These are phyloP conservation scores for Myxozyma kluyveri DNA, from an alignment of 805 yeast genomes.

Conservation along the genomic window DNA sequence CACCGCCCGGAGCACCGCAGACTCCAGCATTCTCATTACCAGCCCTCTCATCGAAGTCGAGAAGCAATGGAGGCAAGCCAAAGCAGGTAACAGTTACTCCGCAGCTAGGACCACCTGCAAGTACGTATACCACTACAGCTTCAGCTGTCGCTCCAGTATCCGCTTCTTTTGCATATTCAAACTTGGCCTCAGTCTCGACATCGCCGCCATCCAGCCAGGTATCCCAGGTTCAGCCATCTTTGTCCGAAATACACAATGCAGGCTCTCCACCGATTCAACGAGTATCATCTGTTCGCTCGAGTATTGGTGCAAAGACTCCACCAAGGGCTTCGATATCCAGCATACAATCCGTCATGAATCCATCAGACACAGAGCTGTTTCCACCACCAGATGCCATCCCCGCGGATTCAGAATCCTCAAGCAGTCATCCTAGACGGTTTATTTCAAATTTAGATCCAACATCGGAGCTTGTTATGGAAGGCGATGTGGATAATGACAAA, in stretches of 20 bases:
- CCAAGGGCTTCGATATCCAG: constrained; percentile 16
- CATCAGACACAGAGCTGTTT: constrained; percentile 11
- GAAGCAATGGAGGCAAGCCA: too few species aligned
- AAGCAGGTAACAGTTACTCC: too few species aligned
- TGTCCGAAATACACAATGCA: too few species aligned
- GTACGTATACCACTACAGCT: too few species aligned
- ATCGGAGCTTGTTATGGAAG: constrained; percentile 29
- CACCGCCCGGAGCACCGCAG: too few species aligned
- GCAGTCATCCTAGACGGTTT: constrained; percentile 22
- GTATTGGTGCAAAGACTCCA: neutral
- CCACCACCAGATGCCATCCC: constrained; percentile 18
- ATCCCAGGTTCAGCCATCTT: too few species aligned
- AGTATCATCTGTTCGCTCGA: neutral
- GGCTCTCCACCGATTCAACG: neutral
- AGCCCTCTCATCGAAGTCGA: too few species aligned
- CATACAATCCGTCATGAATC: constrained; percentile 17
- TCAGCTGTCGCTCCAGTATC: neutral
- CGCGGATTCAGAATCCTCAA: constrained; percentile 10
- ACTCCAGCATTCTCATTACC: too few species aligned
- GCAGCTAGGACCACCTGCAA: too few species aligned
- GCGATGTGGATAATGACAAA: constrained; percentile 27
- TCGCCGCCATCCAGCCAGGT: neutral
- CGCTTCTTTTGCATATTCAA: neutral
- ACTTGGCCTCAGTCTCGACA: neutral
- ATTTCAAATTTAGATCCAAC: constrained; percentile 31